Base-by-base conservation (phyloP, 2,329 filamentous ascomycete genomes). In the Aureobasidium sp. region DNA sequence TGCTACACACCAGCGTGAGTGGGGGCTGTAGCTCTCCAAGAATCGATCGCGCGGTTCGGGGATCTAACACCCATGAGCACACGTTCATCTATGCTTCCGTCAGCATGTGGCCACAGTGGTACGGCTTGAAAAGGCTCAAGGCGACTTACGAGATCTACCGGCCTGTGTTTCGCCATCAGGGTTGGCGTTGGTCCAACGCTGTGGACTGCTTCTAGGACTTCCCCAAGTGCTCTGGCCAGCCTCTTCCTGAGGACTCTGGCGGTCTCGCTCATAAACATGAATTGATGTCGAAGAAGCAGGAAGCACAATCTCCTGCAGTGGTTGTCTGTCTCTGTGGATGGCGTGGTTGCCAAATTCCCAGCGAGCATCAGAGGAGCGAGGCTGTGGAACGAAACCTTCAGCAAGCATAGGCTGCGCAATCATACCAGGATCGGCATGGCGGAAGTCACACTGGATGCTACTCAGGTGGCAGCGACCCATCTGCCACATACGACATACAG, bases 381-480 rank as follows among this genome's bases (percentile, higher is more conserved):
- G 43, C 26, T 34, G 27, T 17, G 57, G 37, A 7, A 24, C 57
- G 34, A 60, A 50, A 13, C 8, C 44, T 10, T 39, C 34, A 10
- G 20, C 24, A 2, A 60, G 46, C 46, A 27, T 20, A 26, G 57
- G 57, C 17, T 29, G 57, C 36, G 57, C 24, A 32, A 2, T 9
- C 34, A n/a, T 12, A 32, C n/a, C 26, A 32, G 46, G 34, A 24
- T 50, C 36, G 3, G 17, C 44, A 26, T 60, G 57, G 12, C 57
- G 39, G 20, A 51, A 60, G 2, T 39, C 27, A 20, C 57, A 60
- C 57, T 60, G 57, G 46, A 60, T 50, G 34, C 46, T 60, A 46
- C n/a, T 60, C 12, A 60, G 26, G 8, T 24, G 15, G 36, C 46
- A 60, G 37, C 57, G 57, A 34, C 57, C 57, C 36, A 37, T 51